Evolutionary conservation across 257 asterid species (phyloP), one percentile per base, ranked within the genome.

Genomic region (Forsythia viridissima): DNA sequence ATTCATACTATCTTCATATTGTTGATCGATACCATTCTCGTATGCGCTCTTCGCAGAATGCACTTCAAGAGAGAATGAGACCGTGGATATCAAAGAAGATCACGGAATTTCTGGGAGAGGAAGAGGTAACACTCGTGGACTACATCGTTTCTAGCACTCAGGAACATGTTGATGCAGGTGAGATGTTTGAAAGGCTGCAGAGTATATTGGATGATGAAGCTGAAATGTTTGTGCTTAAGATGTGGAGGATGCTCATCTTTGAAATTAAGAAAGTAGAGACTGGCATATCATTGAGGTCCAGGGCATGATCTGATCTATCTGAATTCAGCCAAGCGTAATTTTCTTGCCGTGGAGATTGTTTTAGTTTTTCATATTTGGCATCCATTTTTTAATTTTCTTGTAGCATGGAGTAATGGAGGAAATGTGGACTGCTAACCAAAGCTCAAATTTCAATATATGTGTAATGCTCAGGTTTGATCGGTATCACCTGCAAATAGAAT

Each of bases 231-330:
- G 98, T 96, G 83, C 94, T 96, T 70, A 96, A 96, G 92, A 93
- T 96, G 98, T 96, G 99, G 98, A 96, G 99, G 87, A 96, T 96
- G 99, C 99, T 96, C 43, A 96, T 96, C 78, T 96, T 92, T 81
- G 99, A 96, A 89, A 90, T 96, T 84, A 93, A 93, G 89, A 96
- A 83, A 87, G 97, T 93, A 36, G 99, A 96, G 85, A 94, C 89
- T 16, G 97, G 99, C 69, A 72, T 92, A 81, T 88, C 94, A 76
- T 82, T 79, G 36, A 92, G 78, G 88, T 68, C 88, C 2, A 89
- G 85, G 87, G 77, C 87, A 72, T 96, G 90, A 90, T 65, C 75
- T 30, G 38, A 67, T 66, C 24, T 15, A 37, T 12, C 12, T 18
- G 71, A 40, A 80, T 59, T 59, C 36, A 21, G 67, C 37, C 6